phyloP scores from a whole-genome alignment of 345 rosid species.

The Hevea brasiliensis region DNA sequence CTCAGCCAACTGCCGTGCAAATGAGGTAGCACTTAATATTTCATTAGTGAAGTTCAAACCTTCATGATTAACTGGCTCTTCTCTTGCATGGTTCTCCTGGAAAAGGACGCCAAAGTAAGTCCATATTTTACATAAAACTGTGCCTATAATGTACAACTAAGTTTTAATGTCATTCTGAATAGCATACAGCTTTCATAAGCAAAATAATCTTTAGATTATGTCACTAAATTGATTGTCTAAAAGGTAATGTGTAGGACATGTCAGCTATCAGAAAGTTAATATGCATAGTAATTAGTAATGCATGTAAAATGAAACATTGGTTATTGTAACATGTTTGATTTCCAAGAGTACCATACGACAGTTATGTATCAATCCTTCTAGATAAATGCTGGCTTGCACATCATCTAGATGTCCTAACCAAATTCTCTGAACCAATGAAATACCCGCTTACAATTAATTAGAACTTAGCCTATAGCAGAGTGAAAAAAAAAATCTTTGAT shows the following conservation, averaged over 20 bases:
- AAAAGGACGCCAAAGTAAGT: conserved; percentile 26
- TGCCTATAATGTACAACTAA: not conserved
- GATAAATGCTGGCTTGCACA: not conserved
- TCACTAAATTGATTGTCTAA: not conserved
- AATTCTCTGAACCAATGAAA: not conserved
- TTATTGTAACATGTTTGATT: not conserved
- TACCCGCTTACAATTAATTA: not conserved
- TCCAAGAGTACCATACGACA: not conserved
- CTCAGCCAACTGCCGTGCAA: conserved; percentile 78
- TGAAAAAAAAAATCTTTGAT: too few relatives aligned
- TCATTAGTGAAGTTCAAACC: conserved; percentile 70
- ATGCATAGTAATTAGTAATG: not conserved
- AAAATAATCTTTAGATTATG: not conserved
- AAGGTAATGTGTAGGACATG: not conserved
- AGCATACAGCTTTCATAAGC: not conserved
- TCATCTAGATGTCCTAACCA: not conserved
- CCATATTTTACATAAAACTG: not conserved
- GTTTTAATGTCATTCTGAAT: too few relatives aligned
- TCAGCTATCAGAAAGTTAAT: conserved; percentile 2
- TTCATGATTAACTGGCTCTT: conserved; percentile 39
- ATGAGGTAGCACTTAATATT: conserved; percentile 69
- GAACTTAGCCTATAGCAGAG: not conserved
- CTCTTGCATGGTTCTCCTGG: conserved; percentile 58
- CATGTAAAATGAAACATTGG: not conserved
- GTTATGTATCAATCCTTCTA: not conserved